Evolutionary conservation across 495 filamentous ascomycete species (phyloP).

Genomic region (Hyaloscypha bicolor): DNA sequence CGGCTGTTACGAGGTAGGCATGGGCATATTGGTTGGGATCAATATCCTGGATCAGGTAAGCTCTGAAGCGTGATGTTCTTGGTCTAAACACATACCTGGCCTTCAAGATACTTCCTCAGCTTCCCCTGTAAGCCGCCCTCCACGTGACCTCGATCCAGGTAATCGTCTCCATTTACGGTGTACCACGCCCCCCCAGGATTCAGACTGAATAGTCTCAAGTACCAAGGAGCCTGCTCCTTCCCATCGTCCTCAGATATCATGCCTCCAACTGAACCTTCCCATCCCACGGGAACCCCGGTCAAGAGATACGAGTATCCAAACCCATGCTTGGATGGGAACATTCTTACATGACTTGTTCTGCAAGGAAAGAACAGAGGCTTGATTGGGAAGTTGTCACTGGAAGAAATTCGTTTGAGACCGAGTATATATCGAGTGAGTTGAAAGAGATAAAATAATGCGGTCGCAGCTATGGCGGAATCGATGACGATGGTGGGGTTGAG

Average conservation of each 20-base stretch:
- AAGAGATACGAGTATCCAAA: conserved; percentile 70
- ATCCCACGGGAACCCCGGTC: conserved; percentile 67
- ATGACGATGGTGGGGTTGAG: conserved; percentile 19
- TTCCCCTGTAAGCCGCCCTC: conserved; percentile 56
- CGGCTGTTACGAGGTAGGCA: conserved; percentile 70
- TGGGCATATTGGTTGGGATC: conserved; percentile 56
- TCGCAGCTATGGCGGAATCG: background rate
- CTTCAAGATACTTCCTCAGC: conserved; percentile 57
- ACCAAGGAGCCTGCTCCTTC: conserved; percentile 26
- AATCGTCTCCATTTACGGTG: conserved; percentile 58
- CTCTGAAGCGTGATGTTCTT: conserved; percentile 23
- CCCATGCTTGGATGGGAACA: conserved; percentile 63
- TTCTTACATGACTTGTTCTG: conserved; percentile 59
- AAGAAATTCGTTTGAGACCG: conserved; percentile 1
- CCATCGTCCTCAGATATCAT: conserved; percentile 54
- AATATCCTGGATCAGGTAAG: conserved; percentile 41
- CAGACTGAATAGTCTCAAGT: conserved; percentile 35
- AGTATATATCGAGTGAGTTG: conserved; percentile 17
- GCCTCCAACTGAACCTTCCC: conserved; percentile 52
- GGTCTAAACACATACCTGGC: conserved; percentile 20
- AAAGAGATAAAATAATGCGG: conserved; percentile 9
- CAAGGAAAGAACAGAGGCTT: conserved; percentile 59
- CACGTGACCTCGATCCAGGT: conserved; percentile 53
- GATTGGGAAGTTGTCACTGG: conserved; percentile 17
- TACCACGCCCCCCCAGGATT: conserved; percentile 50